phyloP scores from a whole-genome alignment of 2,329 filamentous ascomycete genomes.

The Penicillium sp. region DNA sequence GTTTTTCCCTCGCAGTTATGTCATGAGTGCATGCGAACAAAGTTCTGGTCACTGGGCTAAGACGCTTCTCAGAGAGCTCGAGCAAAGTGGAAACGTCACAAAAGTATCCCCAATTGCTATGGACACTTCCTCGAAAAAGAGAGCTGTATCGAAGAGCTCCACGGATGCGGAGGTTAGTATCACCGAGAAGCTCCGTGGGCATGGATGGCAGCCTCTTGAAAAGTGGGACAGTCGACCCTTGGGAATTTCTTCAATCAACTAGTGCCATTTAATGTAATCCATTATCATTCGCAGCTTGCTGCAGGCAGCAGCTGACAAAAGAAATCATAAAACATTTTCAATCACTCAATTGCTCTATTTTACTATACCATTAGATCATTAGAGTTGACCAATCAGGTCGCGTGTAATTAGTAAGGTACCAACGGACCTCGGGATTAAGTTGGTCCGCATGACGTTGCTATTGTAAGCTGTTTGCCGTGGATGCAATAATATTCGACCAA shows the following conservation, averaged over 20 bases:
- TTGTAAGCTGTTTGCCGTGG: conserved; percentile 11
- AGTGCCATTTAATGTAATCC: conserved; percentile 8
- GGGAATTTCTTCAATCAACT: conserved; percentile 31
- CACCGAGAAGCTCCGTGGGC: conserved; percentile 26
- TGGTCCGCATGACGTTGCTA: conserved; percentile 23
- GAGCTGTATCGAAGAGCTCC: conserved; percentile 5
- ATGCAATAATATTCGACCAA: background rate
- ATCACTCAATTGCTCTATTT: background rate
- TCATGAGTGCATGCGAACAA: conserved; percentile 38
- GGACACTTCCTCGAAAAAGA: background rate
- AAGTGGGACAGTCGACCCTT: conserved; percentile 40
- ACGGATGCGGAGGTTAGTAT: conserved; percentile 12
- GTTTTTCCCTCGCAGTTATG: conserved; percentile 37
- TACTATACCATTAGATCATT: background rate
- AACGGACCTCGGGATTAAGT: conserved; percentile 2
- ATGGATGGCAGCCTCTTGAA: conserved; percentile 35
- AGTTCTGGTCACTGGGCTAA: conserved; percentile 39
- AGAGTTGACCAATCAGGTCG: conserved; percentile 10
- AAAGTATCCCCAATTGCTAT: background rate
- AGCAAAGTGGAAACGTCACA: conserved; percentile 5
- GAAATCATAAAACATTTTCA: background rate
- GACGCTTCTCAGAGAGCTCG: conserved; percentile 26
- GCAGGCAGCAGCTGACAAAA: conserved; percentile 23
- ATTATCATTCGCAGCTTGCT: conserved; percentile 13
- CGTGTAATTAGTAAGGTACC: conserved; percentile 13